phyloP scores from a whole-genome alignment of 2,329 filamentous ascomycete genomes.

The Ramularia collo-cygni region DNA sequence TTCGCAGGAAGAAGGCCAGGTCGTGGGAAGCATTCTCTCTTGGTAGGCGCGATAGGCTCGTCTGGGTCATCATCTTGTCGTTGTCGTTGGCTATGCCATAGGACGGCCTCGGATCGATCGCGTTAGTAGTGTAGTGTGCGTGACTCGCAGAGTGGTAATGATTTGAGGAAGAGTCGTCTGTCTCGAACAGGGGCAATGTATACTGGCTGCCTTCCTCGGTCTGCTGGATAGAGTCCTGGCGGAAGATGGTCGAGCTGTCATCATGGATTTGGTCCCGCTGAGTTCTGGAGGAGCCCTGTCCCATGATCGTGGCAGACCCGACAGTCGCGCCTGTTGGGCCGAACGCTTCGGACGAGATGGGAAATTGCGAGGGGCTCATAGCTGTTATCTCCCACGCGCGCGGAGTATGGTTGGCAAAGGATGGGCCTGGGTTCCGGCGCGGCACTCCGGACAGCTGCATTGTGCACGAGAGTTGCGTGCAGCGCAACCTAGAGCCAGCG shows the following conservation, averaged over 20 bases:
- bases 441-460: constrained; percentile 30
- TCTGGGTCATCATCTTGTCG: constrained; percentile 28
- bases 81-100: too few relatives aligned
- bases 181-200: neutral
- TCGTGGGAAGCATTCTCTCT: constrained; percentile 27
- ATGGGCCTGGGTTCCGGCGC: constrained; percentile 21
- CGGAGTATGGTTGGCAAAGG: constrained; percentile 32
- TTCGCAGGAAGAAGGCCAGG: constrained; percentile 33
- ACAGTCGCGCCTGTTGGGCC: constrained; percentile 19
- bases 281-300: constrained; percentile 22
- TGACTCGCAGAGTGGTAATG: constrained; percentile 25
- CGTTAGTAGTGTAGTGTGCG: constrained; percentile 20
- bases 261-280: constrained; percentile 18
- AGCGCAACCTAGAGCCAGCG: constrained; percentile 8
- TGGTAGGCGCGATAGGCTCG: constrained; percentile 24
- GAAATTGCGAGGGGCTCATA: constrained; percentile 23
- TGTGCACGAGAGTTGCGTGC: constrained; percentile 19
- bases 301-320: constrained; percentile 20
- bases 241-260: constrained; percentile 21
- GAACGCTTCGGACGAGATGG: constrained; percentile 21
- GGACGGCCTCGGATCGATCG: constrained; percentile 3
- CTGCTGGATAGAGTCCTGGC: constrained; percentile 24
- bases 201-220: constrained; percentile 17
- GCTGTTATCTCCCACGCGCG: constrained; percentile 25
- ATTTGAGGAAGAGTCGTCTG: too few relatives aligned